Conservation (phyloP, 345 rosid species). For the Cardamine resedifolia region DNA sequence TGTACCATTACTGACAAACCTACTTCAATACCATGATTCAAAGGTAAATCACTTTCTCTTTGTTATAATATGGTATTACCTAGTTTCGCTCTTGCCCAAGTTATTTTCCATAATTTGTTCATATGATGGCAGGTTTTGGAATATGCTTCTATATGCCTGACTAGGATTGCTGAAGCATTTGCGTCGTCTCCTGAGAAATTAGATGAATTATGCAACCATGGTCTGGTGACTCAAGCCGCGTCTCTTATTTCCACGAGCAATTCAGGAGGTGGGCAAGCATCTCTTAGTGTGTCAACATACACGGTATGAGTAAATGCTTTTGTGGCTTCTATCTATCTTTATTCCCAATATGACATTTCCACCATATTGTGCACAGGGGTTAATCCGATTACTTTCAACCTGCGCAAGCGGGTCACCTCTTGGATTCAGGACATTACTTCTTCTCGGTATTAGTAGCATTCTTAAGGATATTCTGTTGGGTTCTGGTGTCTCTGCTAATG, state of each 20-base stretch:
- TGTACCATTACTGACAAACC: constrained; percentile 94
- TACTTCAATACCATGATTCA: constrained; percentile 93
- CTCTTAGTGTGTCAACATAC: constrained; percentile 83
- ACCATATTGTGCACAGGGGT: constrained; percentile 61
- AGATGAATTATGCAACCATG: constrained; percentile 95
- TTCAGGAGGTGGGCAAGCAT: constrained; percentile 96
- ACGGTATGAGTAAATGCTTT: constrained; percentile 53
- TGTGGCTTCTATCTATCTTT: neutral
- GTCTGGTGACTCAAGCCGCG: constrained; percentile 95
- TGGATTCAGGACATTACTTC: constrained; percentile 89
- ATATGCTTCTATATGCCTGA: constrained; percentile 95
- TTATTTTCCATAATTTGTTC: neutral
- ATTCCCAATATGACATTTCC: constrained; percentile 33
- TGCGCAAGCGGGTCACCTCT: constrained; percentile 98
- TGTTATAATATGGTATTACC: neutral
- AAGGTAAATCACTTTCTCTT: constrained; percentile 51
- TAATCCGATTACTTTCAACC: constrained; percentile 92
- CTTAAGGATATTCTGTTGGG: constrained; percentile 90
- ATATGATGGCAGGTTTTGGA: constrained; percentile 74
- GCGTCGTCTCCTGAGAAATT: constrained; percentile 86
- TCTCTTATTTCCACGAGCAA: constrained; percentile 90
- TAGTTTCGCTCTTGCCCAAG: neutral
- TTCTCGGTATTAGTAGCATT: constrained; percentile 90
- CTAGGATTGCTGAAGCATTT: constrained; percentile 97
- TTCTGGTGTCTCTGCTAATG: constrained; percentile 77